These are phyloP conservation scores for Saccharomycopsis fodiens DNA, from an alignment of 805 yeast species.

Conservation along the genomic window DNA sequence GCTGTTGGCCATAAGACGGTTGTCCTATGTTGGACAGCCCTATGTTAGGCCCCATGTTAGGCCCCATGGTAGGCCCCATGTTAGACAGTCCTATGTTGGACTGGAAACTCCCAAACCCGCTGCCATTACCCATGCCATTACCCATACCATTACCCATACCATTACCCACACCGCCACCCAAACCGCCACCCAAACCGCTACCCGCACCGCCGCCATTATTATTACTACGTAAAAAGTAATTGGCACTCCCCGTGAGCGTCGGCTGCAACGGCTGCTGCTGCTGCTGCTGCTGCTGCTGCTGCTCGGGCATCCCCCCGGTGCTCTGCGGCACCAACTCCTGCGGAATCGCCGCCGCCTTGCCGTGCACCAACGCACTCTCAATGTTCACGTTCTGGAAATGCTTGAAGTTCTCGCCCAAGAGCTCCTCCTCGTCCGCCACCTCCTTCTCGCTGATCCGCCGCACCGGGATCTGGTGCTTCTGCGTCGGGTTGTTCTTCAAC, in stretches of 20 bases:
- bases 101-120: no score
- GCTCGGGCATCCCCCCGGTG: conserved; percentile 12
- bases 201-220: no score
- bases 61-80: no score
- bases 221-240: conserved; percentile 27
- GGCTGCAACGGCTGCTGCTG: conserved; percentile 32
- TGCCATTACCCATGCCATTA: no score
- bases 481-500: conserved; percentile 28
- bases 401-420: conserved; percentile 66
- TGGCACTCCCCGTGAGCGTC: conserved; percentile 35
- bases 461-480: conserved; percentile 24
- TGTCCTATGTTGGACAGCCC: no score
- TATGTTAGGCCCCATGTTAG: no score
- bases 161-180: no score
- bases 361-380: conserved; percentile 68
- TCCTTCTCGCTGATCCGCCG: conserved; percentile 27
- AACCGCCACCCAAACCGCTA: no score
- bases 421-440: conserved; percentile 62
- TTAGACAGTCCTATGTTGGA: no score
- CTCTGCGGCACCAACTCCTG: conserved; percentile 19
- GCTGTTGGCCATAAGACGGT: no score
- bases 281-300: conserved; percentile 29
- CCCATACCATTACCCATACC: no score
- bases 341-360: conserved; percentile 54
- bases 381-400: conserved; percentile 69